phyloP scores from a whole-genome alignment of 2,329 filamentous ascomycete species.

The Pezicula rhizophila region DNA sequence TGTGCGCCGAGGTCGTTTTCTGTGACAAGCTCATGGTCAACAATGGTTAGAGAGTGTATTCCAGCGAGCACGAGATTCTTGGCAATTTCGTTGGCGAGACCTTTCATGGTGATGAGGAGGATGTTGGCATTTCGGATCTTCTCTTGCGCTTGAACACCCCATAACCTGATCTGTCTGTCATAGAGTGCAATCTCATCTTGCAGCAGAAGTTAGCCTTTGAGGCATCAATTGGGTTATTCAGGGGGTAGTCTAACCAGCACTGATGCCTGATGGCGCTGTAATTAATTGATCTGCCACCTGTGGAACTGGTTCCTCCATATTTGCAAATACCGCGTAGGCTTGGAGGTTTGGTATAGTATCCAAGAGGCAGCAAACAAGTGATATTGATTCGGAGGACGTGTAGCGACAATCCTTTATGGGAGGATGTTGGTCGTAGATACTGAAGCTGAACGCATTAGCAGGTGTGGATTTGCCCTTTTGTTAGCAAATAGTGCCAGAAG shows the following conservation, averaged over 20 bases:
- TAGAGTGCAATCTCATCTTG: slow-evolving; percentile 94
- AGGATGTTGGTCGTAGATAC: too few relatives aligned
- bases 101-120: slow-evolving; percentile 81
- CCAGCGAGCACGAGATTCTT: slow-evolving; percentile 96
- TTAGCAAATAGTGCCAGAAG: too few relatives aligned
- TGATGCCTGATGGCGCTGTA: slow-evolving; percentile 23
- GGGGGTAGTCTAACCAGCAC: slow-evolving; percentile 27
- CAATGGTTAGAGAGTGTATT: slow-evolving; percentile 81
- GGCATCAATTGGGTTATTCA: not conserved
- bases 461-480: too few relatives aligned
- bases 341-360: too few relatives aligned
- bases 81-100: slow-evolving; percentile 86
- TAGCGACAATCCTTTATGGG: too few relatives aligned
- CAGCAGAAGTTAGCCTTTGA: slow-evolving; percentile 5
- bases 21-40: slow-evolving; percentile 70
- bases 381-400: too few relatives aligned
- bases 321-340: too few relatives aligned
- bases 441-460: too few relatives aligned
- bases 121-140: slow-evolving; percentile 86
- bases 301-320: too few relatives aligned
- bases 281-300: not conserved
- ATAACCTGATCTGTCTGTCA: slow-evolving; percentile 93
- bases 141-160: slow-evolving; percentile 93
- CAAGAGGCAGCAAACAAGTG: too few relatives aligned
- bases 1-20: slow-evolving; percentile 76